Evolutionary conservation across 345 rosid genomes (phyloP), one percentile per base, ranked within the genome.

Genomic region (Citrus unshiu): DNA sequence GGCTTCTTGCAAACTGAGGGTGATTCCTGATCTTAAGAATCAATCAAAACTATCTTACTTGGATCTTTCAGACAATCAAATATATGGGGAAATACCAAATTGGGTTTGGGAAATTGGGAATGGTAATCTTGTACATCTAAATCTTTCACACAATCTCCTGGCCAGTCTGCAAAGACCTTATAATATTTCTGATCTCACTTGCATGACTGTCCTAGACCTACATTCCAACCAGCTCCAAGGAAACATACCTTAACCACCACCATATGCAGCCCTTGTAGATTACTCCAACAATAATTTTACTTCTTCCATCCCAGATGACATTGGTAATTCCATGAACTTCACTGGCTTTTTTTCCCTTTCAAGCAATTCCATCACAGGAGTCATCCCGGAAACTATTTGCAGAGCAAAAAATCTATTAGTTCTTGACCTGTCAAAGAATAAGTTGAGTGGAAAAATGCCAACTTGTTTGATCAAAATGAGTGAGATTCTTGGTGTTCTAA

Each of bases 51-150:
- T 91, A 12, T 0, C 0, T 13, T 0, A 0, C n/a, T 76, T 91
- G 22, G 92, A 91, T 70, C 91, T 89, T 74, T 90, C 93, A 2
- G 12, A 14, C 30, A 91, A 91, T 79, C 25, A 34, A 0, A 90
- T 90, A 54, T 12, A 0, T 16, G 92, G 91, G 22, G 5, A 5
- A 43, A 73, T 88, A 39, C 95, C 91, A 0, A 7, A 22, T 2
- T 91, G 91, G 95, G 79, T 91, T 68, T 83, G 88, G 86, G 1
- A 13, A 73, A 16, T 76, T 7, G 51, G 74, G 10, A 35, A 64
- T 5, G 34, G 64, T 3, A 1, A 0, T 21, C 86, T 85, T 25
- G 0, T 0, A 1, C 0, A n/a, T 73, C 64, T 80, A 12, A 78
- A 78, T 51, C 80, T 77, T 51, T 84, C 86, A 24, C 39, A 5